Conservation (phyloP, 345 rosid species). For the Moringa oleifera region DNA sequence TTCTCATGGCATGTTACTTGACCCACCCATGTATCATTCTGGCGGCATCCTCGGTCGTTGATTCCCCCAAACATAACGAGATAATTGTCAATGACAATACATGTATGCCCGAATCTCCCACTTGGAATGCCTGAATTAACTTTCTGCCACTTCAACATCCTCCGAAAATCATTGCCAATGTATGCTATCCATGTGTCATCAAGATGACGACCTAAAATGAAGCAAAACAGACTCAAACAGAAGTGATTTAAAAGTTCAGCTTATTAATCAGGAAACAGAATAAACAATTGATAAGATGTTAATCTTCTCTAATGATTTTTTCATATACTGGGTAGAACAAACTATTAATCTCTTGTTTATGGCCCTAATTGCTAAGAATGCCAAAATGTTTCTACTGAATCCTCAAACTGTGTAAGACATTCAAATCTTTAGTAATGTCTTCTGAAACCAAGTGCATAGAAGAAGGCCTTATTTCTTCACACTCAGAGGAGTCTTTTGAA, state of each 20-base stretch:
- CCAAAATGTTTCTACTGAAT: no score
- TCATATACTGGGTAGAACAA: no score
- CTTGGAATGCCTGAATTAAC: constrained; percentile 65
- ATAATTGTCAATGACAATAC: constrained; percentile 46
- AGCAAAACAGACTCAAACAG: background rate
- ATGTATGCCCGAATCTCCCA: constrained; percentile 93
- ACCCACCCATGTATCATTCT: constrained; percentile 85
- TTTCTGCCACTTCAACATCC: constrained; percentile 56
- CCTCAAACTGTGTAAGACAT: no score
- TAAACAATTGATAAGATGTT: no score
- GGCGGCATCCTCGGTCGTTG: constrained; percentile 74
- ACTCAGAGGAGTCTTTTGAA: no score
- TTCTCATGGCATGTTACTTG: constrained; percentile 42
- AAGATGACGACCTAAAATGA: constrained; percentile 72
- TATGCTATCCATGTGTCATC: constrained; percentile 92
- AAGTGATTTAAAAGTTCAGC: background rate
- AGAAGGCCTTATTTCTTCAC: no score
- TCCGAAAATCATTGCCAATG: constrained; percentile 43
- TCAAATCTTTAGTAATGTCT: no score
- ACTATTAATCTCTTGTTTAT: no score
- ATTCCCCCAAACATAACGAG: constrained; percentile 90
- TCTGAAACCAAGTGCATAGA: no score
- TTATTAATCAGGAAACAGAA: background rate
- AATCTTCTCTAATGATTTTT: no score
- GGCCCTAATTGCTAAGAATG: no score